Conservation (phyloP, 129 eudicot genomes). For the Lactuca sativa region DNA sequence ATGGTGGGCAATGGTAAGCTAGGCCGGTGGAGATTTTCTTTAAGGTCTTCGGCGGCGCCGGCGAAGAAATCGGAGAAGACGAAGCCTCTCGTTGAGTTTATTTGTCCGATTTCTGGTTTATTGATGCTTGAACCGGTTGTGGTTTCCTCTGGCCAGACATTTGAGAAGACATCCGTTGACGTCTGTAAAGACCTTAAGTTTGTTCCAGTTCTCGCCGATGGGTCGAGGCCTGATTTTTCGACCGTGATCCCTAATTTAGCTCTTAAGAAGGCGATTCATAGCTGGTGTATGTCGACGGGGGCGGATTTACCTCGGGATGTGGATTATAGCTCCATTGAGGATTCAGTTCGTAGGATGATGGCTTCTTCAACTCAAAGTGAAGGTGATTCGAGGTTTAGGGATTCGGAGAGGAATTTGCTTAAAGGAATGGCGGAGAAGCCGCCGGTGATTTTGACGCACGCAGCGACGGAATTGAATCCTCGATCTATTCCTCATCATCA, state of each 20-base stretch:
- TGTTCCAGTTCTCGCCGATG: constrained; percentile 55
- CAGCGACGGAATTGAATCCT: constrained; percentile 63
- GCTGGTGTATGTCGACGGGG: constrained; percentile 58
- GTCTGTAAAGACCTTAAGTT: constrained; percentile 54
- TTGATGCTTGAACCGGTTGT: constrained; percentile 82
- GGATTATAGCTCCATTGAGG: constrained; percentile 39
- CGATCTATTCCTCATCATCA: constrained; percentile 28
- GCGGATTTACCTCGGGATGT: constrained; percentile 31
- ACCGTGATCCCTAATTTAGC: constrained; percentile 65
- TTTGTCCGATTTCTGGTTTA: constrained; percentile 68
- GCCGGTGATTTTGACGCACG: constrained; percentile 42
- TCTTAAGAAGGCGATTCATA: constrained; percentile 56
- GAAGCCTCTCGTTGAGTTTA: constrained; percentile 54
- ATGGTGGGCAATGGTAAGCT: constrained; percentile 61
- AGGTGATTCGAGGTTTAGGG: constrained; percentile 34
- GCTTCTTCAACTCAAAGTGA: constrained; percentile 13
- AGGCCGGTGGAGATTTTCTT: constrained; percentile 49
- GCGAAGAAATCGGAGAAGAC: constrained; percentile 25
- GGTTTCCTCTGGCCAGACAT: constrained; percentile 79
- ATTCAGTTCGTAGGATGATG: constrained; percentile 27
- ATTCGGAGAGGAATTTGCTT: constrained; percentile 61
- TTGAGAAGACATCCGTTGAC: constrained; percentile 56
- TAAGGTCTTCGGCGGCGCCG: constrained; percentile 23
- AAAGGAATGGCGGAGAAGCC: constrained; percentile 60
- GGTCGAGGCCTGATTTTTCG: constrained; percentile 63